Evolutionary conservation across 148 eudicot genomes (phyloP), one percentile per base, ranked within the genome.

Genomic region (Vaccinium macrocarpon): DNA sequence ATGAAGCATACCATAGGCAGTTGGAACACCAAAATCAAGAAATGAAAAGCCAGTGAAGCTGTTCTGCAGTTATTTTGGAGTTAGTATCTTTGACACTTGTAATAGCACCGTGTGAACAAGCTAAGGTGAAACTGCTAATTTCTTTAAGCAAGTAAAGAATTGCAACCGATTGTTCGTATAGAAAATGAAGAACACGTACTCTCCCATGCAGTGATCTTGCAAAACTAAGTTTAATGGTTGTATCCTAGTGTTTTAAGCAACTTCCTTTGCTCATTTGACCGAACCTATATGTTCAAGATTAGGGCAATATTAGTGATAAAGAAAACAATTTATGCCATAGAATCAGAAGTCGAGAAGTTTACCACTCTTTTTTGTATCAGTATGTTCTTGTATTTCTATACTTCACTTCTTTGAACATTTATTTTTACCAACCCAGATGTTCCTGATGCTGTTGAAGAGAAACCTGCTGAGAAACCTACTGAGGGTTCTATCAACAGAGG

Each of bases 401-500:
- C 10, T 75, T 12, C 38, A 46, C 35, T 81, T 32, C 6, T 81
- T 62, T 49, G 35, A 23, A 52, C 15, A 1, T 2, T 29, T 68
- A 11, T 70, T 25, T 79, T 82, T 16, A 38, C 16, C 50, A 42
- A 71, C 42, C 61, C 81, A 91, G 94, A 84, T 73, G 88, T 75
- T 55, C 81, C 91, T 76, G 90, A 88, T 74, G 46, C 78, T 73
- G 85, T 82, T 48, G 92, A 89, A 76, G 92, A 89, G 84, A 96
- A 96, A 87, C 77, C 79, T 66, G 84, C 80, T 48, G 92, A 89
- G 84, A 96, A 96, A 87, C 77, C 79, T 48, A 81, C 71, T n/a
- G 93, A 93, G 87, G 96, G 90, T 56, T 92, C 99, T 86, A 61
- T 91, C 8, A 77, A 86, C 83, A 90, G 98, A 93, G 98, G 99